phyloP scores from a whole-genome alignment of 495 filamentous ascomycete species.

The Xylaria bambusicola region DNA sequence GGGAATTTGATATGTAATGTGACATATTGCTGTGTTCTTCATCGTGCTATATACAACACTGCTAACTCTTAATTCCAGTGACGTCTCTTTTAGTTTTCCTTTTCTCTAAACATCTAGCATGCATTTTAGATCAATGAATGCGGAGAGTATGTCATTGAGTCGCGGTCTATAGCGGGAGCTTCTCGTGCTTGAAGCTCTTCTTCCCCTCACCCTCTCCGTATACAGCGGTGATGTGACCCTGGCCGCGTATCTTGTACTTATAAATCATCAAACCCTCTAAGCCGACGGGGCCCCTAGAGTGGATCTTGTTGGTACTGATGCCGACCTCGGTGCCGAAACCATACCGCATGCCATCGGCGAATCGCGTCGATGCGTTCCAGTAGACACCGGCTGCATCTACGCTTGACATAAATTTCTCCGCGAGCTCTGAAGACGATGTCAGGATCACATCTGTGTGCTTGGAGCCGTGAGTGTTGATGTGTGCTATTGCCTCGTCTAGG shows the following conservation, averaged over 20 bases:
- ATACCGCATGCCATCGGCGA: constrained; percentile 95
- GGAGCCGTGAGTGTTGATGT: constrained; percentile 90
- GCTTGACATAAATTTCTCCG: constrained; percentile 76
- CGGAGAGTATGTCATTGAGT: background rate
- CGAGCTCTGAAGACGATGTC: constrained; percentile 63
- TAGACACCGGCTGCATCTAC: constrained; percentile 92
- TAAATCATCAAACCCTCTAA: constrained; percentile 95
- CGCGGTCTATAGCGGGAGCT: constrained; percentile 41
- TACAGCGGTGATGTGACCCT: constrained; percentile 71
- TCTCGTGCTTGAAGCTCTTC: constrained; percentile 70
- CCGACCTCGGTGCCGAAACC: constrained; percentile 98
- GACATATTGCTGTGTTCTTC: no score
- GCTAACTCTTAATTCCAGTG: no score
- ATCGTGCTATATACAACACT: no score
- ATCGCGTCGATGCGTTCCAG: constrained; percentile 93
- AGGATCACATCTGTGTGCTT: constrained; percentile 95
- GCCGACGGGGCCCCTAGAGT: constrained; percentile 89
- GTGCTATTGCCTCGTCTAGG: constrained; percentile 71
- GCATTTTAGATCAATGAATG: background rate
- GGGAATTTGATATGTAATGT: no score
- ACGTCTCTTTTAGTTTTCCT: no score
- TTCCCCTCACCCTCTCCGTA: constrained; percentile 72
- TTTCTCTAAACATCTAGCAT: background rate
- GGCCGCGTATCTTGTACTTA: constrained; percentile 84
- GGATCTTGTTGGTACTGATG: constrained; percentile 98